Base-by-base conservation (phyloP, 106 monocot species). In the Dendrobium catenatum region DNA sequence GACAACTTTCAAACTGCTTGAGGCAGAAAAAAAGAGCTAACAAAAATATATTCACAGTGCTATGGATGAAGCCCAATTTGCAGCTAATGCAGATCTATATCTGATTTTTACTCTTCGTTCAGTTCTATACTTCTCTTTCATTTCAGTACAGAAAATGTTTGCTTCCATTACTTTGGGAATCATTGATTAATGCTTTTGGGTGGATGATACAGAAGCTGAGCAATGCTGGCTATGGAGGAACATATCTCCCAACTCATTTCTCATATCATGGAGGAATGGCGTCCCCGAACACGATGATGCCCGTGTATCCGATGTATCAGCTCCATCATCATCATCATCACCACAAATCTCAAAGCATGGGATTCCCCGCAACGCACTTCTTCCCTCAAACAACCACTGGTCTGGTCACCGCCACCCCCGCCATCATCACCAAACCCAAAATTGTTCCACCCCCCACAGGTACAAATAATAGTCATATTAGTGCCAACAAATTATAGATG, bases 381-480 rank as follows among this genome's bases (percentile, higher is more conserved):
- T 90, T 86, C 82, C 77, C 83, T 55, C 88, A 83, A 11, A 51
- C 72, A 1, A 48, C 83, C 18, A 70, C 83, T 4, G 79, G 79
- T 3, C 3, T 15, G n/a, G 55, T 74, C 22, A 61, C 58, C 20
- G 40, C 61, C 68, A 76, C 80, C 47, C 26, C 84, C 17, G 49
- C 83, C 73, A 66, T 86, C 2, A 79, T 86, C 61, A 84, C 90
- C 83, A 88, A 90, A 73, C 88, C 90, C 37, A 46, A 79, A 73
- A 83, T 85, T 49, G 77, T 86, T 20, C 79, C 88, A 27, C 68
- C 86, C 0, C 6, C 83, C 44, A 77, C 82, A 86, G 90, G 90
- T 88, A 89, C 10, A 10, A 46, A 46, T 26, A 43, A 4, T 41
- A 51, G 13, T 48, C 48, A 48, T 48, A 48, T 7, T 37, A 37